These are phyloP conservation scores for Pseudocercospora eumusae DNA, from an alignment of 2,329 filamentous ascomycete species.

Conservation along the genomic window DNA sequence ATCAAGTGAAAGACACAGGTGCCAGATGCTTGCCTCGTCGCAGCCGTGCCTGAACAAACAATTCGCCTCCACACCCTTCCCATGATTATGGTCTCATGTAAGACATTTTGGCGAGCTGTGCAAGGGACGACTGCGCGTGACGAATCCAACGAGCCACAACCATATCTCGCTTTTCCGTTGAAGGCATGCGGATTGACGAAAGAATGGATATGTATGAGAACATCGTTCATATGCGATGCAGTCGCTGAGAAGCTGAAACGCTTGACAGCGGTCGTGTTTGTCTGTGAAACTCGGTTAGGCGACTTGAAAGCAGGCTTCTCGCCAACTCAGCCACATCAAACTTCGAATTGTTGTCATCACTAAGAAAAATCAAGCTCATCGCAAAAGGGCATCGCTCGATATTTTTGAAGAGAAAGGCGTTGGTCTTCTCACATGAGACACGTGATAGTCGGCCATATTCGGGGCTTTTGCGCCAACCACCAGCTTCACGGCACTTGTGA, in stretches of 20 bases:
- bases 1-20: conserved; percentile 10
- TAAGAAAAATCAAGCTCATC: neutral
- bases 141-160: conserved; percentile 1
- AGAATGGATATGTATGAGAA: conserved; percentile 1
- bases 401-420: neutral
- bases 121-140: conserved; percentile 15
- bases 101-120: conserved; percentile 16
- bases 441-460: neutral
- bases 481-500: neutral
- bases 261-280: neutral
- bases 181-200: conserved; percentile 1
- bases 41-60: conserved; percentile 15
- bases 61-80: conserved; percentile 10
- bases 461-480: neutral
- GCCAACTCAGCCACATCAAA: conserved; percentile 5
- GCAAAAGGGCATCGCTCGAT: neutral
- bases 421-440: neutral
- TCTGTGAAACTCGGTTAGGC: conserved; percentile 3
- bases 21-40: conserved; percentile 13
- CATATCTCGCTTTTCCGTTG: conserved; percentile 12
- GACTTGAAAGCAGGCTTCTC: neutral
- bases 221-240: neutral
- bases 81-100: conserved; percentile 13
- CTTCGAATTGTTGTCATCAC: neutral
- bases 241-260: conserved; percentile 1